Conservation (phyloP, 805 yeast species). For the Grigorovia yakushimaensis region DNA sequence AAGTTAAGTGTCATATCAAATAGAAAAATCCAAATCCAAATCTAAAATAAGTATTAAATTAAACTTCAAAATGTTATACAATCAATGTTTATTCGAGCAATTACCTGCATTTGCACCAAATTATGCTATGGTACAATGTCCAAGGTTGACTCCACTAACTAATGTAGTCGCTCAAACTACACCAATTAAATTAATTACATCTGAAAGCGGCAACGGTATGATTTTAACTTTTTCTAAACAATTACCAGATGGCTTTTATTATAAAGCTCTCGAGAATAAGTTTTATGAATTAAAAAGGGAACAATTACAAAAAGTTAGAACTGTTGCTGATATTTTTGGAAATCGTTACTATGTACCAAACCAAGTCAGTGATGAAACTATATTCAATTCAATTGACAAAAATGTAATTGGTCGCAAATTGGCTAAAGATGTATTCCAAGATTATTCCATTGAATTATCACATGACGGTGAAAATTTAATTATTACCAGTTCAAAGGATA, state of each 20-base stretch:
- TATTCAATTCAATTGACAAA: constrained; percentile 15
- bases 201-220: constrained; percentile 4
- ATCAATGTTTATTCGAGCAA: constrained; percentile 21
- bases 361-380: constrained; percentile 15
- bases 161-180: background rate
- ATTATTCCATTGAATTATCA: constrained; percentile 21
- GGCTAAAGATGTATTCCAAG: constrained; percentile 19
- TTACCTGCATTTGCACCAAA: constrained; percentile 11
- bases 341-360: constrained; percentile 24
- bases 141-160: background rate
- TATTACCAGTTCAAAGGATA: constrained; percentile 15
- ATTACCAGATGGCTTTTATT: constrained; percentile 14
- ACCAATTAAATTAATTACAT: constrained; percentile 1
- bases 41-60: background rate
- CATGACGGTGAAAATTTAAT: constrained; percentile 19
- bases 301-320: constrained; percentile 14
- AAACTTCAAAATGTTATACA: constrained; percentile 13
- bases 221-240: constrained; percentile 13
- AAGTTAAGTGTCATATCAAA: background rate
- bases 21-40: background rate
- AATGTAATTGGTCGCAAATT: constrained; percentile 12
- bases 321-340: constrained; percentile 21
- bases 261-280: constrained; percentile 9
- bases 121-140: background rate
- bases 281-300: constrained; percentile 8